Conservation (phyloP, 2,329 filamentous ascomycete species). For the Pseudogymnoascus sp. region DNA sequence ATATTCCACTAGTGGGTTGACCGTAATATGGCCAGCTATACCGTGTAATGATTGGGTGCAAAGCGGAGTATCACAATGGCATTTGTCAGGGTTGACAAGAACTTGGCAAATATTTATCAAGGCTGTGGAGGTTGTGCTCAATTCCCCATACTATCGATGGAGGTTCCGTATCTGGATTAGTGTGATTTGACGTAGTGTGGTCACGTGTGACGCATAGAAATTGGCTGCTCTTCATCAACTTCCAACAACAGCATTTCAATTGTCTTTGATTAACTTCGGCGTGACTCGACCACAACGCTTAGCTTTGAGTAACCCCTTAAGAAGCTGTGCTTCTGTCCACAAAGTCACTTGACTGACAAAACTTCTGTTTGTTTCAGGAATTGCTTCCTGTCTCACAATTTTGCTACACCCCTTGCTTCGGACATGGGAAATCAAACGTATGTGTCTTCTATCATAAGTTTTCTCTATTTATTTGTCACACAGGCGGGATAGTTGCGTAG, state of each 20-base stretch:
- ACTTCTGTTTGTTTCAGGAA: background rate
- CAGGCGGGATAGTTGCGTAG: background rate
- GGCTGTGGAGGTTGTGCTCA: background rate
- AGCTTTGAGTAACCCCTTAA: background rate
- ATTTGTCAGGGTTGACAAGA: background rate
- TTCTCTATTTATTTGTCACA: background rate
- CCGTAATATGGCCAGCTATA: background rate
- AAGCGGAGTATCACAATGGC: background rate
- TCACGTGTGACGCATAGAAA: background rate
- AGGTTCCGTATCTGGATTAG: background rate
- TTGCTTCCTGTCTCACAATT: background rate
- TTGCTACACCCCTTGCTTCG: background rate
- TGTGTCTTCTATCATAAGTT: background rate
- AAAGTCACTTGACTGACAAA: conserved; percentile 7
- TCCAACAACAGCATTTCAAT: background rate
- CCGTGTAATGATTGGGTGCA: background rate
- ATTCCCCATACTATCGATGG: background rate
- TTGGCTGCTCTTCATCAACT: background rate
- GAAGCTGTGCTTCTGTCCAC: background rate
- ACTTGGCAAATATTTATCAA: background rate
- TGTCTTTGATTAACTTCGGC: background rate
- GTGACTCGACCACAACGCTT: background rate
- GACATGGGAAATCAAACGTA: background rate
- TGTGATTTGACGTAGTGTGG: background rate
- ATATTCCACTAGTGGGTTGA: background rate